These are phyloP conservation scores for Panicum virgatum DNA, from an alignment of 202 grass and related monocot species.

Conservation along the genomic window DNA sequence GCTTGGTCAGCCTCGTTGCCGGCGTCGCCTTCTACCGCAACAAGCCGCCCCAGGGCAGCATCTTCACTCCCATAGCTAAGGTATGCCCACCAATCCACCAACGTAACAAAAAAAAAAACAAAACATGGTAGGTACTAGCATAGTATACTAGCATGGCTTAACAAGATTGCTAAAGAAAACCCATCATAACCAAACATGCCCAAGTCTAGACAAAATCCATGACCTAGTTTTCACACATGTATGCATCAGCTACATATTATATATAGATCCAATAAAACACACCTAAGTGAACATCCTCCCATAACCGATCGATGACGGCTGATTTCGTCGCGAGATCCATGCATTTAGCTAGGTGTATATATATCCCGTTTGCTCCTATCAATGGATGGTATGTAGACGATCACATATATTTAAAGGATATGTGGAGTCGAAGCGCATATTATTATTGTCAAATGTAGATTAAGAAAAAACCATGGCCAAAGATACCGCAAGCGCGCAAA, in stretches of 20 bases:
- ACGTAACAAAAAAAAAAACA: neutral
- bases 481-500: neutral
- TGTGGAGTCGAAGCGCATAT: neutral
- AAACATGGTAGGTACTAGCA: neutral
- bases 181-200: neutral
- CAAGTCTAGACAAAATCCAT: neutral
- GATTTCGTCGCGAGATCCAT: neutral
- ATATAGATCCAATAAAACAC: neutral
- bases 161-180: neutral
- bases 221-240: neutral
- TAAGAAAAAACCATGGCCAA: neutral
- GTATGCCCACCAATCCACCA: conserved; percentile 11
- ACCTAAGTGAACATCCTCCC: neutral
- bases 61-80: conserved; percentile 79
- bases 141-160: neutral
- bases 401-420: too few relatives aligned
- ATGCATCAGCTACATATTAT: neutral
- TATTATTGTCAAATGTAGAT: neutral
- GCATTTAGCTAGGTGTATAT: too few relatives aligned
- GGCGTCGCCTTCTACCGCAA: conserved; percentile 77
- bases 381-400: neutral
- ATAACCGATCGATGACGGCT: neutral
- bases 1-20: conserved; percentile 58
- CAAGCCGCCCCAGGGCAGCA: conserved; percentile 89
- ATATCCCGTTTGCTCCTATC: too few relatives aligned